Conservation (phyloP, 345 rosid genomes). For the Eutrema heterophyllum region DNA sequence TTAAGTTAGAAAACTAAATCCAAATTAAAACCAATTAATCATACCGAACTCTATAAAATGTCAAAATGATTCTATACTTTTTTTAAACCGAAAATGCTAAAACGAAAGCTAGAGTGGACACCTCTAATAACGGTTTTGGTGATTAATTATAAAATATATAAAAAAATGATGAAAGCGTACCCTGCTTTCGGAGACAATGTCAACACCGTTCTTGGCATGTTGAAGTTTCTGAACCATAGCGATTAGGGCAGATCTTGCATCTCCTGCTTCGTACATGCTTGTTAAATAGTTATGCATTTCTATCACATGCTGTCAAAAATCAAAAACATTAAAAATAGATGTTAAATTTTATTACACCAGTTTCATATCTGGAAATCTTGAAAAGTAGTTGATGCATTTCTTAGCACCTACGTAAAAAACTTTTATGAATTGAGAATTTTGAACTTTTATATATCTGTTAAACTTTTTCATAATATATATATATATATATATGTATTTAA, state of each 20-base stretch:
- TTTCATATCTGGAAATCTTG: background rate
- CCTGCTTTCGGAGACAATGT: conserved; percentile 86
- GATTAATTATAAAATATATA: background rate
- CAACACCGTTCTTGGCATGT: conserved; percentile 92
- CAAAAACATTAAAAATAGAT: background rate
- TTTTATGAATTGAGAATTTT: background rate
- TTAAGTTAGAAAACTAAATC: background rate
- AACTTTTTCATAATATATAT: too few species aligned
- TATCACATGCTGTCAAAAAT: conserved; percentile 53
- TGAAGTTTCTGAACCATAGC: conserved; percentile 94
- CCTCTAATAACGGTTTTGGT: background rate
- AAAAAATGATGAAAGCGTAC: conserved; percentile 35
- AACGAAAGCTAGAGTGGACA: background rate
- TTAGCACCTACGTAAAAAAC: background rate
- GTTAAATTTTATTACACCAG: background rate
- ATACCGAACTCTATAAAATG: background rate
- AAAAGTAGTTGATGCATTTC: background rate
- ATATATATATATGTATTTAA: background rate
- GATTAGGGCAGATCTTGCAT: conserved; percentile 91
- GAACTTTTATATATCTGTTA: too few species aligned
- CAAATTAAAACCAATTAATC: background rate
- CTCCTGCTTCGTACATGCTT: conserved; percentile 95
- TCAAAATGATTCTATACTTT: background rate
- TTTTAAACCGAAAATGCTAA: background rate
- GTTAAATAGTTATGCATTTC: conserved; percentile 99